phyloP scores from a whole-genome alignment of 805 yeast genomes.

The Maudiozyma pseudohumilis region DNA sequence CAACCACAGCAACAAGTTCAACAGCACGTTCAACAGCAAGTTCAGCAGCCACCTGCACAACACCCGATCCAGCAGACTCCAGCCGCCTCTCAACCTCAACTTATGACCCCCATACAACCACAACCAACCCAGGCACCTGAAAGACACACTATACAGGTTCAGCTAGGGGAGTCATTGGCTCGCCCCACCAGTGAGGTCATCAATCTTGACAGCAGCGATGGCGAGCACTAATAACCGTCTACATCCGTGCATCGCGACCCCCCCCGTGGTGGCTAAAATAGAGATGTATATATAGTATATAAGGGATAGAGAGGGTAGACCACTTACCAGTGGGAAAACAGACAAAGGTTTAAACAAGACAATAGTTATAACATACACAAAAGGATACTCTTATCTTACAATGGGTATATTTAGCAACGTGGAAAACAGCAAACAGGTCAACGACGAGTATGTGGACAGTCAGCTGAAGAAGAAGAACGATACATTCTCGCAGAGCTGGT shows the following conservation, averaged over 20 bases:
- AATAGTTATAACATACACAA: not conserved
- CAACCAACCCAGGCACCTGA: too few relatives aligned
- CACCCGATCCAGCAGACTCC: too few relatives aligned
- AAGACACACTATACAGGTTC: too few relatives aligned
- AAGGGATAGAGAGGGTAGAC: too few relatives aligned
- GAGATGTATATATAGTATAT: too few relatives aligned
- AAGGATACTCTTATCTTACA: too few relatives aligned
- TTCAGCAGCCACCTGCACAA: not conserved
- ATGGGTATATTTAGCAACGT: constrained; percentile 3
- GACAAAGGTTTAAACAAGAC: not conserved
- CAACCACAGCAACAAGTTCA: not conserved
- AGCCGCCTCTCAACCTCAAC: too few relatives aligned
- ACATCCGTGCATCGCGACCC: too few relatives aligned
- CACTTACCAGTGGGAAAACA: not conserved
- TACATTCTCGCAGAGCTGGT: not conserved
- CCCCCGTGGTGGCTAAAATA: too few relatives aligned
- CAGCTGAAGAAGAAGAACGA: not conserved
- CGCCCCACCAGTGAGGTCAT: constrained; percentile 1
- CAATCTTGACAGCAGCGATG: constrained; percentile 2
- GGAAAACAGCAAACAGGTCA: constrained; percentile 1
- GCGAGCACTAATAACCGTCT: not conserved
- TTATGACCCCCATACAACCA: too few relatives aligned
- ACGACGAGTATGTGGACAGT: constrained; percentile 1
- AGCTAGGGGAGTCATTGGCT: not conserved
- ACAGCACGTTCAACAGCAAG: not conserved